Base-by-base conservation (phyloP, 1,284 basidiomycete genomes). In the Moesziomyces parantarcticus region DNA sequence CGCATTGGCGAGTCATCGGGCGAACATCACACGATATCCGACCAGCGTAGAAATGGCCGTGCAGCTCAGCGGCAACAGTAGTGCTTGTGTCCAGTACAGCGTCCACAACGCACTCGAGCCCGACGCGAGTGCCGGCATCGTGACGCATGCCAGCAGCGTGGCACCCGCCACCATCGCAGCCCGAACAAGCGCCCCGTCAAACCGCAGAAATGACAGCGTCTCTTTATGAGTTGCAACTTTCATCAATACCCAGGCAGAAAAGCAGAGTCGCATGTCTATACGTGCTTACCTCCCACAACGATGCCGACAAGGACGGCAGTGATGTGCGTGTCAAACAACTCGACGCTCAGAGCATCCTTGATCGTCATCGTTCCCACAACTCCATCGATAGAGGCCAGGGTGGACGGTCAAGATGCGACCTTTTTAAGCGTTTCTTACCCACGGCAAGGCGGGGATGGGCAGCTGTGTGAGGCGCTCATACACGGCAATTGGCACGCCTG, bases 21-120 rank as follows among this genome's bases (percentile, higher is more conserved):
- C 11, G 1, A 50, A 45, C 1, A 23, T 2, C 3, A 71, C 63
- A 1, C 69, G 55, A 29, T 52, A 67, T 3, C 63, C 69, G 0
- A 72, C 23, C 2, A 72, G 46, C 0, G 59, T 59, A 3, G 69
- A 72, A 3, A 63, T 72, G 14, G 69, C 53, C 4, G 63, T 59
- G 34, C 59, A 52, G n/a, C n/a, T 22, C 29, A 59, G 3, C 18
- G 66, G 66, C 14, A 69, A 22, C 1, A 54, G 20, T 9, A 62
- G 9, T 0, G 52, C 49, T 18, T 55, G 51, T 11, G 43, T 5
- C 55, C 51, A 72, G 51, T 51, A 59, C 18, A 53, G 18, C 1
- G 39, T 10, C 40, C 1, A 9, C 1, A 3, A 26, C 36, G 26
- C 40, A 20, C 2, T 22, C 36, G 4, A 29, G 23, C 2, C 32